Evolutionary conservation across 768 basidiomycete genomes (phyloP), one percentile per base, ranked within the genome.

Genomic region (Mrakia frigida): DNA sequence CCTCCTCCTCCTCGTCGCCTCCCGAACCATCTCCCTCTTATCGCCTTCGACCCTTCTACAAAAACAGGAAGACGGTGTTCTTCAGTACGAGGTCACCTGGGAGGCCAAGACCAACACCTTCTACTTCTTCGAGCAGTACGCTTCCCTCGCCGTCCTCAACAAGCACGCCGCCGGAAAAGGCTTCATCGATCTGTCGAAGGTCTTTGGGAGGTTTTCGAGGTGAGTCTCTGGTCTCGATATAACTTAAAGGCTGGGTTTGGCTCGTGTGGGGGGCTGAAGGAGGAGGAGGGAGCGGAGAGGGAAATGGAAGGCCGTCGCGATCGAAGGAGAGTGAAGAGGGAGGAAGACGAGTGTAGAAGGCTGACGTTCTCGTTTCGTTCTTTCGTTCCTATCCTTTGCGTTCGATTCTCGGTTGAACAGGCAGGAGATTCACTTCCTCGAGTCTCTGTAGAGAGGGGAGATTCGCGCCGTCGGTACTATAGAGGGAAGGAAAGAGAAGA

Each of bases 61-160:
- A 67, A 78, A 76, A 73, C 23, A 77, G 79, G 16, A 61, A 56
- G 6, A 52, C 11, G 5, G 37, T 6, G 31, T 65, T 18, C 37
- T 65, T 18, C 28, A 33, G 14, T 65, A 39, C 33, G 31, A 65
- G 3, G 33, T 35, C 33, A 39, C n/a, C 31, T 65, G 33, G 37
- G 37, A 39, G 37, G 63, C 31, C 33, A 21, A 21, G 23, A 65
- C 37, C 63, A 5, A 65, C 37, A 65, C 31, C 18, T 65, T 65
- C 63, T 33, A 65, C 37, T 65, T 33, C 33, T 35, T 35, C 31
- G 63, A 65, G 31, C 63, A 35, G n/a, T 35, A 65, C 33, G 37
- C n/a, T 25, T 65, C 63, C 14, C 63, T 65, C 33, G 7, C 33
- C 7, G 37, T 65, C 13, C 33, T 65, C 33, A 0, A 39, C 63